These are phyloP conservation scores for Carex scoparia DNA, from an alignment of 176 grass and related monocot species.

Conservation along the genomic window DNA sequence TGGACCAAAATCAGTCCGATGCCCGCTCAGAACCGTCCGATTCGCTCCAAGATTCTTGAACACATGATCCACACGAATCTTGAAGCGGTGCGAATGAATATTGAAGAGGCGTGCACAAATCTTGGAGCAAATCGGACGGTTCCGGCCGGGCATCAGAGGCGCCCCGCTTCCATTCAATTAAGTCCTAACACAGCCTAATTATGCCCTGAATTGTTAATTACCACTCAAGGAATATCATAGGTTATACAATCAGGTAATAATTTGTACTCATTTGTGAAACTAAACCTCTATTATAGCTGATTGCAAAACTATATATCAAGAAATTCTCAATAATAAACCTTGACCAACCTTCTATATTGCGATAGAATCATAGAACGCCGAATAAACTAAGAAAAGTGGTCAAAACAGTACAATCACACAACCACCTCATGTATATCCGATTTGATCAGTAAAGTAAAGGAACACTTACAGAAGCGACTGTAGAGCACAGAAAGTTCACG, in stretches of 20 bases:
- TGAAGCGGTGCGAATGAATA: too few species aligned
- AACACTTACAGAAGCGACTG: conserved; percentile 96
- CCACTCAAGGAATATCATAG: neutral
- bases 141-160: too few species aligned
- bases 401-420: neutral
- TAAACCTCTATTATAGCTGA: neutral
- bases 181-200: neutral
- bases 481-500: conserved; percentile 93
- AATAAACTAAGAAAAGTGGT: neutral
- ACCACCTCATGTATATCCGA: neutral
- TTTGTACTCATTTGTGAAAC: neutral
- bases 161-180: too few species aligned
- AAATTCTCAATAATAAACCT: neutral
- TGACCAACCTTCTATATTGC: neutral
- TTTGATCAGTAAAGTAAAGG: conserved; percentile 4
- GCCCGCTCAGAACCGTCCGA: too few species aligned
- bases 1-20: too few species aligned
- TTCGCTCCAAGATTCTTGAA: too few species aligned
- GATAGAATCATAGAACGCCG: neutral
- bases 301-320: neutral
- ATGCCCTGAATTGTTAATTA: neutral
- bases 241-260: neutral
- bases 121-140: too few species aligned
- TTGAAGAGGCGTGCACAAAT: too few species aligned
- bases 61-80: too few species aligned